phyloP scores from a whole-genome alignment of 108 stramenopile species.

The Pseudonitzschia delicatissima region DNA sequence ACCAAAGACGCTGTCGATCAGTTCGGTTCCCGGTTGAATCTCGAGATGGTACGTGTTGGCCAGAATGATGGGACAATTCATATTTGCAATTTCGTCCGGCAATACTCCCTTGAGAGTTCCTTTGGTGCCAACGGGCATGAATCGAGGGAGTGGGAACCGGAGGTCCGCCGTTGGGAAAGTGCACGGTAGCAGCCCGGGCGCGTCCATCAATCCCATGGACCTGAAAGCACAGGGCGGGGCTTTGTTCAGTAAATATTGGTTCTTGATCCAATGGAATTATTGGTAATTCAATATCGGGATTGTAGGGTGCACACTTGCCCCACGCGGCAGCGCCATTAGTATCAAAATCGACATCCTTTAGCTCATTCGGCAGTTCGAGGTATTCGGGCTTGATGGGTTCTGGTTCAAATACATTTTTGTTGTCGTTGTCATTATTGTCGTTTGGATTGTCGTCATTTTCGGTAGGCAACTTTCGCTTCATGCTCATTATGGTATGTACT shows the following conservation, averaged over 20 bases:
- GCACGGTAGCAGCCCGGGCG: slow-evolving; percentile 70
- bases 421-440: not conserved
- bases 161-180: slow-evolving; percentile 50
- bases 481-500: not conserved
- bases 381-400: slow-evolving; percentile 35
- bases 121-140: slow-evolving; percentile 99
- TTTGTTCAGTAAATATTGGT: slow-evolving; percentile 41
- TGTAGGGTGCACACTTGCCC: slow-evolving; percentile 69
- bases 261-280: slow-evolving; percentile 41
- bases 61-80: slow-evolving; percentile 86
- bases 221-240: slow-evolving; percentile 65
- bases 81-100: slow-evolving; percentile 63
- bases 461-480: slow-evolving; percentile 2
- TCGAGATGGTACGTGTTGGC: slow-evolving; percentile 98
- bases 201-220: slow-evolving; percentile 64
- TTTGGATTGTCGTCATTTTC: not conserved
- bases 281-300: slow-evolving; percentile 34
- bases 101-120: slow-evolving; percentile 92
- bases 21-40: slow-evolving; percentile 88
- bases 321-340: slow-evolving; percentile 57
- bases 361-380: slow-evolving; percentile 54
- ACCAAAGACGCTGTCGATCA: slow-evolving; percentile 59
- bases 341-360: slow-evolving; percentile 58
- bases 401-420: slow-evolving; percentile 7
- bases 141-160: slow-evolving; percentile 90